Evolutionary conservation across 148 eudicot genomes (phyloP), one percentile per base, ranked within the genome.

Genomic region (Chenopodium berlandieri): DNA sequence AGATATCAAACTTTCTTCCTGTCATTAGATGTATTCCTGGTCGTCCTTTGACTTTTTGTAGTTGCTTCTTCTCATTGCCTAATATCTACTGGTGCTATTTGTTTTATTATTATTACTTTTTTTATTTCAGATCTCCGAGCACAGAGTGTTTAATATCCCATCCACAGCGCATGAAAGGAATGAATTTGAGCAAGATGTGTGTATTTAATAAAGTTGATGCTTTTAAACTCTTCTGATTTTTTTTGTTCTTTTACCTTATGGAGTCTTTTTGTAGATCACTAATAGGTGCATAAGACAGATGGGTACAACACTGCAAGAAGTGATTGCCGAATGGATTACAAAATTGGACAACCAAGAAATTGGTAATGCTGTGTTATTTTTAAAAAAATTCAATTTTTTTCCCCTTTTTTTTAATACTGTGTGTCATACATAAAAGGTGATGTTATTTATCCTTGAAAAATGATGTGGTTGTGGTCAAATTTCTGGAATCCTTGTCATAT

Each of bases 121-220:
- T 32, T 34, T 84, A 62, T 82, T 74, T 82, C 90, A 95, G 99
- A 83, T 93, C 52, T 83, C 91, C 25, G 90, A 87, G 79, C 97
- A 81, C 71, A 85, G 84, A 34, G 80, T 88, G 50, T 78, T 86
- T 48, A 83, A 79, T 72, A 89, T 95, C 77, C 99, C 99, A 23
- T 25, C 74, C 63, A 34, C 82, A 83, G 92, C 89, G 30, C 99
- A 95, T 85, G 97, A 94, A 87, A 90, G 82, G 78, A 95, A 95
- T 86, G 90, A 84, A 65, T 91, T 87, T 75, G 99, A 92, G 86
- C 99, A 92, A 79, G 91, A 88, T 78, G 97, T 95, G 83, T 31
- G 91, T 30, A 69, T 47, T 13, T 75, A 23, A 44, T 73, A 10
- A 37, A 46, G 1, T 65, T 19, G 44, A 22, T 31, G 30, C 19